phyloP scores from a whole-genome alignment of 140 eudicot species.

The Stevia rebaudiana region DNA sequence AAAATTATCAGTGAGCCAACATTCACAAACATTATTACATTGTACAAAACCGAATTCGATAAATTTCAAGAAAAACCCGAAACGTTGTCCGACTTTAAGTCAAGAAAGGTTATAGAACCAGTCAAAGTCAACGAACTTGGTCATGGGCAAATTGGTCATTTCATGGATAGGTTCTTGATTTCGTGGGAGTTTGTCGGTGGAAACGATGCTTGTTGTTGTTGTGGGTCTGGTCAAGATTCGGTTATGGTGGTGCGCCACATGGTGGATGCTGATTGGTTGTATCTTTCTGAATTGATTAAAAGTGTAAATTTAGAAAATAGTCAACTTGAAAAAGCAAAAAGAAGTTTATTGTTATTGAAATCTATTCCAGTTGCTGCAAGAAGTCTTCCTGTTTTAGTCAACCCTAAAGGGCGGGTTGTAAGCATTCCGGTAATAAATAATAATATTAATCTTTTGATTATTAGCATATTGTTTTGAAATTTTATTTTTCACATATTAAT shows the following conservation, averaged over 20 bases:
- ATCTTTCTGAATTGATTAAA: constrained; percentile 53
- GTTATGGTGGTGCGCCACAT: constrained; percentile 61
- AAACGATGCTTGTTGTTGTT: constrained; percentile 27
- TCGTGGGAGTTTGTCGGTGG: constrained; percentile 36
- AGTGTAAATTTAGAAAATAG: constrained; percentile 18
- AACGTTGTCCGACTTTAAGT: constrained; percentile 16
- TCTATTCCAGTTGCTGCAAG: constrained; percentile 83
- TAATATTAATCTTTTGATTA: neutral
- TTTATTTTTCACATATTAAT: neutral
- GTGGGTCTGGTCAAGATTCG: constrained; percentile 34
- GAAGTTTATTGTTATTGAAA: constrained; percentile 53
- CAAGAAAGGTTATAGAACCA: constrained; percentile 21
- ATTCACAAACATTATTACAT: constrained; percentile 29
- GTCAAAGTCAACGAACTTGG: constrained; percentile 27
- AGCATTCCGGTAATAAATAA: constrained; percentile 73
- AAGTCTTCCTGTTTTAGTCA: constrained; percentile 70
- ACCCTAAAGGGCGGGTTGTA: constrained; percentile 41
- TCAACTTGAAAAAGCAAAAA: constrained; percentile 37
- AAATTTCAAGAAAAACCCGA: constrained; percentile 36
- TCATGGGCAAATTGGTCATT: constrained; percentile 54
- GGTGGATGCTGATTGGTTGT: constrained; percentile 84
- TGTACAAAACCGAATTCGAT: constrained; percentile 48
- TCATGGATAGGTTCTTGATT: constrained; percentile 69
- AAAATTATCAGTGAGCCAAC: constrained; percentile 62
- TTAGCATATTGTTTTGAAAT: neutral